A percentile compares a stretch with the other conserved stretches of the same genome.
Conservation (phyloP, 169 alveolate genomes). For the Cryptosporidium canis region DNA sequence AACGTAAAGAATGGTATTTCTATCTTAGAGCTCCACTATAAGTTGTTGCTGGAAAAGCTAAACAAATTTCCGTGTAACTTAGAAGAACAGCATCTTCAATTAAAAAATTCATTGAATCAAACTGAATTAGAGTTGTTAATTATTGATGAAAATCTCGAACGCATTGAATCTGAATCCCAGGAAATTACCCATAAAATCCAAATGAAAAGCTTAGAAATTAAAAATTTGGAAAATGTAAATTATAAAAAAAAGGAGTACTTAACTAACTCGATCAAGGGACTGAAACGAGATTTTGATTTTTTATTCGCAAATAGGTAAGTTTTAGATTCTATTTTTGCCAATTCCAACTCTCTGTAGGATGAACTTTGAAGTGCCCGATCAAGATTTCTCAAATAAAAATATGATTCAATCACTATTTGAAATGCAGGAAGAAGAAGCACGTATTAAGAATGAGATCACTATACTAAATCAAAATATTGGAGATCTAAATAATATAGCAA, state of each 20-base stretch:
- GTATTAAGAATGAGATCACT: neutral
- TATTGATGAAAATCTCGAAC: conserved; percentile 12
- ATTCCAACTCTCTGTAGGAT: neutral
- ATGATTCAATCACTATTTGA: neutral
- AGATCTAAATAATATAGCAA: neutral
- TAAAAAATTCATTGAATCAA: neutral
- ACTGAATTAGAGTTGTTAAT: conserved; percentile 15
- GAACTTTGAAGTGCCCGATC: neutral
- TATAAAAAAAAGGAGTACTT: neutral
- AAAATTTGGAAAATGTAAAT: conserved; percentile 31
- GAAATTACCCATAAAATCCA: conserved; percentile 51
- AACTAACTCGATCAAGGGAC: neutral
- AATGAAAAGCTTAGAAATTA: conserved; percentile 21
- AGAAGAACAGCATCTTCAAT: neutral
- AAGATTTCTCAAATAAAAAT: neutral
- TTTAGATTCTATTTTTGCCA: neutral
- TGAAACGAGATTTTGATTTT: conserved; percentile 19
- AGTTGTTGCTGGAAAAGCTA: conserved; percentile 9
- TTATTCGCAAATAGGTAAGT: conserved; percentile 41
- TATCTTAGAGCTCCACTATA: neutral
- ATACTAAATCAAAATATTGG: neutral
- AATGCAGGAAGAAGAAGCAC: neutral
- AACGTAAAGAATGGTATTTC: neutral
- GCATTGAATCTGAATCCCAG: conserved; percentile 28
- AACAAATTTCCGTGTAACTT: conserved; percentile 8